These are phyloP conservation scores for Potentilla sterilis DNA, from an alignment of 306 rosid genomes.

Conservation along the genomic window DNA sequence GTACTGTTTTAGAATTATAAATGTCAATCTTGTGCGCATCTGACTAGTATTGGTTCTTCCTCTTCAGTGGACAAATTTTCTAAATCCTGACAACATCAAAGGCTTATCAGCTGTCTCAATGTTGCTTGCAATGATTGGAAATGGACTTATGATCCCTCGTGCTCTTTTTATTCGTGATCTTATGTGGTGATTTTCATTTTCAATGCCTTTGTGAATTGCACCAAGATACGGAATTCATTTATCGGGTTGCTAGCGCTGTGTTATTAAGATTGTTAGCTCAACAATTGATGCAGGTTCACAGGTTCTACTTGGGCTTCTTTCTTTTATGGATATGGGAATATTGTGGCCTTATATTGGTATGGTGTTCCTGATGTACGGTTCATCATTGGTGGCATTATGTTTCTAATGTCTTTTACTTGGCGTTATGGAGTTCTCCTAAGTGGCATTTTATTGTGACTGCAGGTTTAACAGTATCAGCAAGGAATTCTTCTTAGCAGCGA, in stretches of 20 bases:
- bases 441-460: conserved; percentile 26
- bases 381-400: conserved; percentile 12
- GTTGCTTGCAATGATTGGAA: conserved; percentile 93
- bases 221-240: not conserved
- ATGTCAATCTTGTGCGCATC: conserved; percentile 6
- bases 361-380: conserved; percentile 24
- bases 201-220: conserved; percentile 5
- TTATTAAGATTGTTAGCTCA: conserved; percentile 1
- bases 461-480: conserved; percentile 63
- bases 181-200: conserved; percentile 72
- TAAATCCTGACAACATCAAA: conserved; percentile 89
- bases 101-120: conserved; percentile 91
- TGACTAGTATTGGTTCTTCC: conserved; percentile 25
- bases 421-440: conserved; percentile 17
- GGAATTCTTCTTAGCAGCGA: conserved; percentile 76
- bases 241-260: not conserved
- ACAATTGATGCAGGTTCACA: conserved; percentile 57
- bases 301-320: conserved; percentile 85
- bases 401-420: conserved; percentile 18
- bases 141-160: conserved; percentile 85
- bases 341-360: conserved; percentile 74
- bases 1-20: conserved; percentile 38
- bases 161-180: conserved; percentile 79
- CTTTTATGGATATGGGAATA: conserved; percentile 87
- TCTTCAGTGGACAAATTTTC: conserved; percentile 92